Percentiles rank a stretch among this genome's conserved stretches.
Evolutionary conservation across 2,329 filamentous ascomycete species (phyloP).

Genomic region (Fusarium graminum): DNA sequence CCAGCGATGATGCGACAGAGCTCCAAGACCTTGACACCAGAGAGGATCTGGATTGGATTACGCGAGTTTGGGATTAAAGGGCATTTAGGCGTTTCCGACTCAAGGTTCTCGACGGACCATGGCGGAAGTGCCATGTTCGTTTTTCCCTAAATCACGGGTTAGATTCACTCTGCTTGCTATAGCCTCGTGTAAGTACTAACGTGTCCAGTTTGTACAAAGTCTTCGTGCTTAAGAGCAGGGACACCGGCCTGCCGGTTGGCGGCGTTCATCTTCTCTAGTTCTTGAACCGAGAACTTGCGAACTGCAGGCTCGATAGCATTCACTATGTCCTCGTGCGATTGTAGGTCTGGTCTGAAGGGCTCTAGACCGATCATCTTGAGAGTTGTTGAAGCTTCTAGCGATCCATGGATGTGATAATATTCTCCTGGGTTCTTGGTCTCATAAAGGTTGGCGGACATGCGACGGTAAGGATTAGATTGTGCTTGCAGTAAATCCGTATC

Average conservation of each 20-base stretch:
- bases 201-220: constrained; percentile 67
- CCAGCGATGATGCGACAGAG: constrained; percentile 82
- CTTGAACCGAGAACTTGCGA: constrained; percentile 63
- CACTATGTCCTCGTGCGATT: constrained; percentile 70
- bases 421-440: constrained; percentile 73
- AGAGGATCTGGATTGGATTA: constrained; percentile 54
- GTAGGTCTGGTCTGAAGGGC: constrained; percentile 70
- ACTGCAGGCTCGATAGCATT: constrained; percentile 71
- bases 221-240: constrained; percentile 68
- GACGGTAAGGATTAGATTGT: constrained; percentile 78
- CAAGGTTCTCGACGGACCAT: constrained; percentile 65
- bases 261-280: constrained; percentile 71
- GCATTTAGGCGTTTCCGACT: constrained; percentile 62
- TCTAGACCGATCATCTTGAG: constrained; percentile 78
- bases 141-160: constrained; percentile 57
- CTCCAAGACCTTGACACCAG: constrained; percentile 79
- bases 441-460: constrained; percentile 80
- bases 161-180: neutral
- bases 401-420: constrained; percentile 82
- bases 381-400: constrained; percentile 76
- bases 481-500: constrained; percentile 79
- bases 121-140: constrained; percentile 58
- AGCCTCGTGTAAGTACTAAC: constrained; percentile 37
- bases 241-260: constrained; percentile 70
- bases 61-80: constrained; percentile 51